Evolutionary conservation across 2,329 filamentous ascomycete genomes (phyloP).

Genomic region (Trichoderma sp.): DNA sequence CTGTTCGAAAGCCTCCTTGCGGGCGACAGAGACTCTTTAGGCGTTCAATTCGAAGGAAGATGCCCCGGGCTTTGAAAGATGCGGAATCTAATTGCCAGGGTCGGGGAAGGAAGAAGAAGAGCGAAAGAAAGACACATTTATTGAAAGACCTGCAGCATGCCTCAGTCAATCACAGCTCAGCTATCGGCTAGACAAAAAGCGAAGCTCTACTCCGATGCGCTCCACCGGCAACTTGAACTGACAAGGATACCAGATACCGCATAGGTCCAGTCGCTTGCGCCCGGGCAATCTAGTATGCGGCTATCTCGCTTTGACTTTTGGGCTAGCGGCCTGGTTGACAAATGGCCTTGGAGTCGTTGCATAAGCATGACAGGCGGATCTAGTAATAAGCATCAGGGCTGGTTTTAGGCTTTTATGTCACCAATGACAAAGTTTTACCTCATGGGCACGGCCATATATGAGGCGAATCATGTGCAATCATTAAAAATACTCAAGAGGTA

Average conservation of each 20-base stretch:
- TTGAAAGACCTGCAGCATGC: not conserved
- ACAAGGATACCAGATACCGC: not conserved
- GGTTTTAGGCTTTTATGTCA: slow-evolving; percentile 2
- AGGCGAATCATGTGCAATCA: not conserved
- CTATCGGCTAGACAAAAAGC: not conserved
- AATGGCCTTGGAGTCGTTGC: not conserved
- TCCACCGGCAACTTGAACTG: not conserved
- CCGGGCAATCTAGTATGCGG: slow-evolving; percentile 1
- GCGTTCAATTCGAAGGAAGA: not conserved
- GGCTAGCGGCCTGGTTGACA: slow-evolving; percentile 11
- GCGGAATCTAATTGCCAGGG: too few species aligned
- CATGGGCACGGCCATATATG: not conserved
- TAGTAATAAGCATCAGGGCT: not conserved
- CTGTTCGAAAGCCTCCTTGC: not conserved
- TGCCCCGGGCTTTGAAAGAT: not conserved
- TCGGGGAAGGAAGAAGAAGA: not conserved
- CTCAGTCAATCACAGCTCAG: not conserved
- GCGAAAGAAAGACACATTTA: not conserved
- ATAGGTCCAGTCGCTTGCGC: not conserved
- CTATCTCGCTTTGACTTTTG: not conserved
- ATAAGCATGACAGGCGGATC: slow-evolving; percentile 19
- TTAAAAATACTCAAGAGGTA: not conserved
- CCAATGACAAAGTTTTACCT: slow-evolving; percentile 9
- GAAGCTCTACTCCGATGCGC: not conserved
- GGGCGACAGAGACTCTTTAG: not conserved